Evolutionary conservation across 2,329 filamentous ascomycete species (phyloP).

Genomic region (Cladosporium sp.): DNA sequence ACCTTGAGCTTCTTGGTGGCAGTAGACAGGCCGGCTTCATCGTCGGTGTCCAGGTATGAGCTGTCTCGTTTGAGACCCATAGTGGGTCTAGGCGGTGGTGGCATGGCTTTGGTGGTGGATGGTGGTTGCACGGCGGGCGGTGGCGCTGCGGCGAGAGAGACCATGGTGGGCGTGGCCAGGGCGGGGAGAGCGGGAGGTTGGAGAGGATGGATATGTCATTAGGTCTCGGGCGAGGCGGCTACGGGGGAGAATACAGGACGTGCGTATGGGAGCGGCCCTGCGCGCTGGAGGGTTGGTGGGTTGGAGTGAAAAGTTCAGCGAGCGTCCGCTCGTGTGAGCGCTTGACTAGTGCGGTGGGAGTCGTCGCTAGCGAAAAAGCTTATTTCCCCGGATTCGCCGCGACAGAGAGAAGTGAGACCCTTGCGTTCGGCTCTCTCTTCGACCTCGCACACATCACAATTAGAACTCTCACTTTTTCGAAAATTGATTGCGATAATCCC

Average conservation of each 20-base stretch:
- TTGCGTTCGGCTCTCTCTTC: no score
- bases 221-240: not conserved
- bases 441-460: no score
- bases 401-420: no score
- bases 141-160: slow-evolving; percentile 25
- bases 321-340: slow-evolving; percentile 5
- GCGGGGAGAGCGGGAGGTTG: not conserved
- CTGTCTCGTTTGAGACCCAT: slow-evolving; percentile 32
- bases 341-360: not conserved
- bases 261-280: not conserved
- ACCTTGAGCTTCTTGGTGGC: slow-evolving; percentile 42
- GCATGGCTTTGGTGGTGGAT: slow-evolving; percentile 22
- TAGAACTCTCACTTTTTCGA: no score
- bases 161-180: slow-evolving; percentile 20
- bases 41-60: slow-evolving; percentile 32
- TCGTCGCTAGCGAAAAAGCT: not conserved
- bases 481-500: no score
- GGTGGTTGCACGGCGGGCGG: slow-evolving; percentile 28
- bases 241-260: not conserved
- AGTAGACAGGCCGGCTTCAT: slow-evolving; percentile 28
- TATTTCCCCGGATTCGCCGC: not conserved
- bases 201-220: slow-evolving; percentile 4
- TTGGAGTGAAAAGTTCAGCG: not conserved
- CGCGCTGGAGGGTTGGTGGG: not conserved
- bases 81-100: slow-evolving; percentile 22